Percentiles rank a stretch among this genome's conserved stretches.
phyloP scores from a whole-genome alignment of 1,284 basidiomycete species.

The Bondarzewia mesenterica region DNA sequence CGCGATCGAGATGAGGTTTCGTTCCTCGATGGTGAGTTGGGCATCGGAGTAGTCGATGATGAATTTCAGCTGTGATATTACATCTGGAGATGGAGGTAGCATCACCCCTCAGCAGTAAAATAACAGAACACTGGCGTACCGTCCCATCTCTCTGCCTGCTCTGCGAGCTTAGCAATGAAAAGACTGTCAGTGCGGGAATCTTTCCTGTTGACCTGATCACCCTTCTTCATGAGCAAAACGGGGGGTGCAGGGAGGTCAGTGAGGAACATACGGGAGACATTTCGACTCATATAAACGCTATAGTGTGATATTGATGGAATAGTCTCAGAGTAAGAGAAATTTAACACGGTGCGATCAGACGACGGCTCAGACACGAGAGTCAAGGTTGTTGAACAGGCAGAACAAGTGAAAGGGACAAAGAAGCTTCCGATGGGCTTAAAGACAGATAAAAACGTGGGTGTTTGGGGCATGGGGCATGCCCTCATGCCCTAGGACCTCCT shows the following conservation, averaged over 20 bases:
- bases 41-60: conserved; percentile 41
- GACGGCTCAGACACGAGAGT: too few relatives aligned
- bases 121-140: conserved; percentile 38
- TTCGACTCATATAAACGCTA: too few relatives aligned
- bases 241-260: neutral
- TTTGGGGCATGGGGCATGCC: neutral
- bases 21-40: conserved; percentile 51
- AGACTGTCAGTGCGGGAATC: conserved; percentile 9
- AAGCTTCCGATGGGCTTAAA: too few relatives aligned
- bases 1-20: conserved; percentile 61
- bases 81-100: conserved; percentile 31
- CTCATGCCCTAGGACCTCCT: neutral
- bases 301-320: too few relatives aligned
- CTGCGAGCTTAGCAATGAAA: conserved; percentile 51
- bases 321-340: too few relatives aligned
- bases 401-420: too few relatives aligned
- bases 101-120: neutral
- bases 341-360: too few relatives aligned
- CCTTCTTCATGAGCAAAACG: too few relatives aligned
- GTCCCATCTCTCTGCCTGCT: conserved; percentile 59
- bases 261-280: neutral
- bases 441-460: neutral
- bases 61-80: conserved; percentile 48
- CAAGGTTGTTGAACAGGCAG: too few relatives aligned
- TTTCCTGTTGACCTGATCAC: neutral